A percentile compares a stretch with the other conserved stretches of the same genome.
phyloP scores from a whole-genome alignment of 805 yeast genomes.

The Hanseniaspora lachancei region DNA sequence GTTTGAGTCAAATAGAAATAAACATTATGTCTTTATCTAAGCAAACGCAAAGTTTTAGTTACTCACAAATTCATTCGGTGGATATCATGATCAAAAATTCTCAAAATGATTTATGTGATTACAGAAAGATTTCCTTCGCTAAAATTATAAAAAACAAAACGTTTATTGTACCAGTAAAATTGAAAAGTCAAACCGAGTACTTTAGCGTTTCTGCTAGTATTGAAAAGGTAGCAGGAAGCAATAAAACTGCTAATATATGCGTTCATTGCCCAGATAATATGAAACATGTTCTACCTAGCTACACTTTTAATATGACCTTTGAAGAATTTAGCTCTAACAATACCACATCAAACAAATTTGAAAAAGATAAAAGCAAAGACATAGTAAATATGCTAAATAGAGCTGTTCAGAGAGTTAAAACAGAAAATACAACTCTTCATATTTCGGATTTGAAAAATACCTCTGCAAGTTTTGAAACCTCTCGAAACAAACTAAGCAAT shows the following conservation, averaged over 20 bases:
- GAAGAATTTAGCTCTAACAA: conserved; percentile 16
- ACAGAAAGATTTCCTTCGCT: conserved; percentile 28
- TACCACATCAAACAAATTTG: conserved; percentile 23
- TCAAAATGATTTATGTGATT: conserved; percentile 32
- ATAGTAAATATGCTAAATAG: neutral
- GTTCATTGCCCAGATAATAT: conserved; percentile 13
- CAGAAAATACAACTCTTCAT: neutral
- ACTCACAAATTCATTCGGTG: conserved; percentile 22
- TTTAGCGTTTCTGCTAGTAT: conserved; percentile 27
- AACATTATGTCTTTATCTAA: neutral
- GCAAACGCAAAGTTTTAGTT: conserved; percentile 1
- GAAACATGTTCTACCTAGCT: conserved; percentile 6
- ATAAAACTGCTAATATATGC: neutral
- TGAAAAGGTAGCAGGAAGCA: conserved; percentile 31
- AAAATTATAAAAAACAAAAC: conserved; percentile 21
- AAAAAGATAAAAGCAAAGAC: conserved; percentile 19
- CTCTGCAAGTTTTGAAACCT: neutral
- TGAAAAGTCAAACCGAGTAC: conserved; percentile 17
- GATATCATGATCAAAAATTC: conserved; percentile 24
- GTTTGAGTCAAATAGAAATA: neutral
- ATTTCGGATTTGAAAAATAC: neutral
- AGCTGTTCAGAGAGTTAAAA: conserved; percentile 4
- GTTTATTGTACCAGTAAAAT: conserved; percentile 21
- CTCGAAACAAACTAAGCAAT: conserved; percentile 18
- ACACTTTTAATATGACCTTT: conserved; percentile 11